Evolutionary conservation across 2,329 filamentous ascomycete genomes (phyloP).

Genomic region (Penicillium corylophilum): DNA sequence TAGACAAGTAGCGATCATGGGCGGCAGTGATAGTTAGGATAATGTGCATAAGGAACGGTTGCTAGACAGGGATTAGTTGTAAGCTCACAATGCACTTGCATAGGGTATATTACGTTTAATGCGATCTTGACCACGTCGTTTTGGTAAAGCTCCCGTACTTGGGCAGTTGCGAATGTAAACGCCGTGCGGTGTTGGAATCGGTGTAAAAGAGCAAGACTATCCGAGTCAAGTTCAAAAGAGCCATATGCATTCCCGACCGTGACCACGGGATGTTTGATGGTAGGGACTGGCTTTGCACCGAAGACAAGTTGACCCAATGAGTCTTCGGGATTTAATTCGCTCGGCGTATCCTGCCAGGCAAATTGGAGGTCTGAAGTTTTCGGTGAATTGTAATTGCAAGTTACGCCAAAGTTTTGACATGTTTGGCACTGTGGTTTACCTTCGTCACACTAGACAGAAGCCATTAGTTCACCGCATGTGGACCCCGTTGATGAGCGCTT

Average conservation of each 20-base stretch:
- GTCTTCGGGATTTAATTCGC: neutral
- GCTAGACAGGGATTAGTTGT: conserved; percentile 33
- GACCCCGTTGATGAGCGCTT: neutral
- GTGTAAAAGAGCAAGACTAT: conserved; percentile 5
- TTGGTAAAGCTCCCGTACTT: conserved; percentile 6
- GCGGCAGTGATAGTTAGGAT: conserved; percentile 54
- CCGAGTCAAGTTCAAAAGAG: conserved; percentile 9
- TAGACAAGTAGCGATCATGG: conserved; percentile 51
- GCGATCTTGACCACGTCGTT: conserved; percentile 8
- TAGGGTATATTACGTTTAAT: conserved; percentile 9
- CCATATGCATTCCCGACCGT: conserved; percentile 9
- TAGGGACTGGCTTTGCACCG: neutral
- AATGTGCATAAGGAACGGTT: conserved; percentile 57
- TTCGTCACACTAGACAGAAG: conserved; percentile 53
- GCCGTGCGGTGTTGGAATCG: conserved; percentile 10
- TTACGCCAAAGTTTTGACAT: conserved; percentile 46
- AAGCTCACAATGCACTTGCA: conserved; percentile 21
- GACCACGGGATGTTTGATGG: neutral
- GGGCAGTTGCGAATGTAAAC: conserved; percentile 6
- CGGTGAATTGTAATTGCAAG: conserved; percentile 28
- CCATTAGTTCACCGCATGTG: neutral
- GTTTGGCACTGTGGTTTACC: conserved; percentile 50
- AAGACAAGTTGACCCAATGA: conserved; percentile 5
- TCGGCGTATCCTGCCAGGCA: conserved; percentile 46
- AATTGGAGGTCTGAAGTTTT: conserved; percentile 46